Conservation (phyloP, 495 filamentous ascomycete species). For the Aspergillus incahuasiensis region DNA sequence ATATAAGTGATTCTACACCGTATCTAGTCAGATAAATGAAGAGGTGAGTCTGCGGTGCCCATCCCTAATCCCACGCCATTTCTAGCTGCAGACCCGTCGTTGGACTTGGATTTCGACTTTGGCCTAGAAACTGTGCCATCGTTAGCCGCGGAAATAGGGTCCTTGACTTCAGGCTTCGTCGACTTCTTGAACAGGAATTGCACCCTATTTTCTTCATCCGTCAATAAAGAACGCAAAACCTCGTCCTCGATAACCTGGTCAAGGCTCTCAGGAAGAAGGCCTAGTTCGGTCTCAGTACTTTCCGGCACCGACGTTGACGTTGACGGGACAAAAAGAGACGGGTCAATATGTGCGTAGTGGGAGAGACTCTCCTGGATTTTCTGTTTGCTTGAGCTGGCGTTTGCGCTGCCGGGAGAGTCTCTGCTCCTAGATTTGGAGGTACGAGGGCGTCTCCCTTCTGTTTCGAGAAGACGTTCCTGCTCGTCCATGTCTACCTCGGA, state of each 20-base stretch:
- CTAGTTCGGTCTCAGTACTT: constrained; percentile 24
- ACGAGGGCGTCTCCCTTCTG: constrained; percentile 7
- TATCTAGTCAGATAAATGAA: constrained; percentile 7
- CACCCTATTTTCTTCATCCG: constrained; percentile 55
- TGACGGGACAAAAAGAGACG: constrained; percentile 32
- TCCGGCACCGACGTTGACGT: constrained; percentile 2
- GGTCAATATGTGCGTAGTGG: constrained; percentile 64
- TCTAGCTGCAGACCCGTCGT: neutral
- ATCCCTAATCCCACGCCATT: neutral
- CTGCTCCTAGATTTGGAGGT: neutral
- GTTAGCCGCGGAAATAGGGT: neutral
- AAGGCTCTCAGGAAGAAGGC: neutral
- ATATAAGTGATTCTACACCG: neutral
- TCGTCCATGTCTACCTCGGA: constrained; percentile 59
- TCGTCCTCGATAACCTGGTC: constrained; percentile 52
- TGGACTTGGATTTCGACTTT: neutral
- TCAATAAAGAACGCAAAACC: constrained; percentile 55
- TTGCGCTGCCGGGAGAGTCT: neutral
- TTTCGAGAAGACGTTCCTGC: constrained; percentile 46
- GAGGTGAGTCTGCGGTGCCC: neutral
- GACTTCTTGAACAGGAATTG: constrained; percentile 68
- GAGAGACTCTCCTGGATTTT: constrained; percentile 59
- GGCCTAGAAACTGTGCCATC: neutral
- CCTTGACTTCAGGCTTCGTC: constrained; percentile 24
- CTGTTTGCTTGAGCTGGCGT: constrained; percentile 17